A percentile compares a stretch with the other conserved stretches of the same genome.
phyloP scores from a whole-genome alignment of 345 rosid genomes.

The Euphorbia tirucalli region DNA sequence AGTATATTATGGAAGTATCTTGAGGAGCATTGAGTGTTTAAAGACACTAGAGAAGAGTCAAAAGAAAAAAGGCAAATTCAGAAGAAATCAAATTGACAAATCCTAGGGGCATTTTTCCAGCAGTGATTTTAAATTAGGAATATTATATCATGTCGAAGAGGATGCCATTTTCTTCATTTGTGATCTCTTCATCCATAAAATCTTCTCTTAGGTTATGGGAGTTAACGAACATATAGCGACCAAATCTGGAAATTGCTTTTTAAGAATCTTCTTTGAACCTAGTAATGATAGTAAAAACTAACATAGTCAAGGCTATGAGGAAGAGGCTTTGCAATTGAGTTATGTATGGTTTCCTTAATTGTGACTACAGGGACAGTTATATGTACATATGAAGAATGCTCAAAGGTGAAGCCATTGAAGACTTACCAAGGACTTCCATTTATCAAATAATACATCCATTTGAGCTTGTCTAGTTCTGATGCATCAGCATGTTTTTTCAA shows the following conservation, averaged over 20 bases:
- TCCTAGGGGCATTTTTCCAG: neutral
- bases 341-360: neutral
- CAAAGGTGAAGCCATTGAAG: constrained; percentile 7
- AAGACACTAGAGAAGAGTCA: too few species aligned
- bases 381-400: neutral
- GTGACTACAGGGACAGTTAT: neutral
- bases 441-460: too few species aligned
- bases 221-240: neutral
- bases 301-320: neutral
- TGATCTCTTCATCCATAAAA: neutral
- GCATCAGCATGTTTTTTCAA: constrained; percentile 62
- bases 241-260: neutral
- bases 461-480: constrained; percentile 66
- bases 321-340: neutral
- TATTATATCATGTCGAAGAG: neutral
- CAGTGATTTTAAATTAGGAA: neutral
- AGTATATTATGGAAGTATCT: too few species aligned
- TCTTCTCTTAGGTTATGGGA: neutral
- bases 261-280: neutral
- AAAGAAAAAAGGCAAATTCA: neutral
- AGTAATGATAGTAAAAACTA: too few species aligned
- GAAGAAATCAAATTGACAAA: neutral
- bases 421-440: constrained; percentile 87
- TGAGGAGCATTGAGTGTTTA: too few species aligned
- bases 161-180: too few species aligned